These are phyloP conservation scores for Chrysoporthe austroafricana DNA, from an alignment of 2,329 filamentous ascomycete species.

Conservation along the genomic window DNA sequence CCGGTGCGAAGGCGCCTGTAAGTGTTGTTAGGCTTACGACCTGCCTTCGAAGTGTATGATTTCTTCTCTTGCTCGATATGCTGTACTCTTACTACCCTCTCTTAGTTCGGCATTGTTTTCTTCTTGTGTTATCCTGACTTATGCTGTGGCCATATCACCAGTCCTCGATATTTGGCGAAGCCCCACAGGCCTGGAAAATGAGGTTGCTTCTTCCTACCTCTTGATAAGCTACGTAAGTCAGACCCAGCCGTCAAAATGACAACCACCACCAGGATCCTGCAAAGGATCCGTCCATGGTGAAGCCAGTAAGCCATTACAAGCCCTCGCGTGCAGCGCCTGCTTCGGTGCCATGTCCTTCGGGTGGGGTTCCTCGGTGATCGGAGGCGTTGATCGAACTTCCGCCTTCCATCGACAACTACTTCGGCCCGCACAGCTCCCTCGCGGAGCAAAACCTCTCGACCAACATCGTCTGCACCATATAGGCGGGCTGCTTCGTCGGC, in stretches of 20 bases:
- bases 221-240: not conserved
- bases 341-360: constrained; percentile 63
- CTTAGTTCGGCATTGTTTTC: not conserved
- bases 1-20: not conserved
- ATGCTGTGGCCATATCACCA: not conserved
- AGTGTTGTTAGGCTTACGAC: not conserved
- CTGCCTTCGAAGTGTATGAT: not conserved
- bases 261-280: constrained; percentile 15
- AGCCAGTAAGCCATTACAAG: constrained; percentile 5
- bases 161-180: not conserved
- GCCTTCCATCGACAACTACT: constrained; percentile 55
- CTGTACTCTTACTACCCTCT: not conserved
- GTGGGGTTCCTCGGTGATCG: constrained; percentile 66
- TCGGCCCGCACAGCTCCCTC: constrained; percentile 12
- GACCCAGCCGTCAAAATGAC: constrained; percentile 9
- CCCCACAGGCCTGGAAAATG: not conserved
- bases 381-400: constrained; percentile 67
- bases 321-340: constrained; percentile 39
- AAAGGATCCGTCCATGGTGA: constrained; percentile 19
- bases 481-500: constrained; percentile 34
- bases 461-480: constrained; percentile 35
- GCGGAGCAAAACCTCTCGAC: constrained; percentile 32
- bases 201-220: not conserved
- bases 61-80: not conserved
- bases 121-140: not conserved